Base-by-base conservation (phyloP, 139 green algal genomes). In the Ettlia oleoabundans region DNA sequence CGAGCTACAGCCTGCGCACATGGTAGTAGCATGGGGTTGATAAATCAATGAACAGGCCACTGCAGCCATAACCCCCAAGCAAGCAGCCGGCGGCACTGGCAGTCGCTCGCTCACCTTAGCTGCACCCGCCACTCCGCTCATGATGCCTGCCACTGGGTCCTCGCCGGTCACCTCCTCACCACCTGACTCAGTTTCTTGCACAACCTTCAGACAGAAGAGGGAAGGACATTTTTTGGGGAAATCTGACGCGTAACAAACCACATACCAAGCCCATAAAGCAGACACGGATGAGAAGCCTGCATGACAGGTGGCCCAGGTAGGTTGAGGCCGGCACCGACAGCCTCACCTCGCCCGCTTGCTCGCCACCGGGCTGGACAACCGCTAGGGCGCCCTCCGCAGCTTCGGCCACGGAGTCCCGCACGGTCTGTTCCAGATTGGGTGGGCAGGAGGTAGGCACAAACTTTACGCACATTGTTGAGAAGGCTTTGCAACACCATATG, bases 321-420 rank as follows among this genome's bases (percentile, higher is more conserved):
- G n/a, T n/a, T n/a, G n/a, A n/a, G n/a, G n/a, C n/a, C n/a, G n/a
- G n/a, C 9, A 28, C 32, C 1, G 21, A 5, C 7, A 28, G 28
- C 24, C 73, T 52, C 58, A 55, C 73, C 73, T 80, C 73, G 2
- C 73, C 73, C 35, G 68, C 73, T 42, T 52, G 40, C 53, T 80
- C 73, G 30, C 73, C 7, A 8, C 73, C 73, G 19, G 73, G 73
- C 73, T 80, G 30, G 30, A 80, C 73, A 6, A 52, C 73, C 24
- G 63, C 73, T 24, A 80, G 22, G 3, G n/a, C 73, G 10, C 35
- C 73, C 53, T 80, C 73, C 7, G 38, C 53, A 2, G 33, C 71
- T 5, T 33, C 71, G 19, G 7, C 47, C 47, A 47, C 71, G 19
- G 51, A 19, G 1, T 78, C 30, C 5, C 32, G 53, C 1, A 33